These are phyloP conservation scores for Cercophora sp. DNA, from an alignment of 495 filamentous ascomycete genomes.

Conservation along the genomic window DNA sequence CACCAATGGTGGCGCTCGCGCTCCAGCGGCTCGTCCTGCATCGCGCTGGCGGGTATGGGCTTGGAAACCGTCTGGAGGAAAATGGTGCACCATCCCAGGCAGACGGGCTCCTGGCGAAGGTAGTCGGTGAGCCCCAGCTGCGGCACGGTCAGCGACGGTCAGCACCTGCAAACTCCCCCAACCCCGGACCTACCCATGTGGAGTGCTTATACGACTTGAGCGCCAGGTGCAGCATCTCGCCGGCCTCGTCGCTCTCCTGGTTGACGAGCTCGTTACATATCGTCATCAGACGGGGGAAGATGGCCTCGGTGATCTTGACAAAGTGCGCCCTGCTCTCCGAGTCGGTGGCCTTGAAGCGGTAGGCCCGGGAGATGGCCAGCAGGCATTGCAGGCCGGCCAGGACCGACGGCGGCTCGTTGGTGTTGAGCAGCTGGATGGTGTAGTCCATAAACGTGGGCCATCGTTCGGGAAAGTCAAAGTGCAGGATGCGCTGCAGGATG, in stretches of 20 bases:
- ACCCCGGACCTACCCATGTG: slow-evolving; percentile 72
- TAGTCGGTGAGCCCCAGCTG: slow-evolving; percentile 79
- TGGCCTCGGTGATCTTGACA: slow-evolving; percentile 86
- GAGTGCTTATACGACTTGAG: slow-evolving; percentile 97
- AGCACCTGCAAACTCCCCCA: not conserved
- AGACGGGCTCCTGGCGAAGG: slow-evolving; percentile 72
- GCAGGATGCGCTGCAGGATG: slow-evolving; percentile 89
- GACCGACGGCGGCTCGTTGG: slow-evolving; percentile 77
- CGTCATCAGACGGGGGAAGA: slow-evolving; percentile 83
- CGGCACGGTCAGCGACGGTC: slow-evolving; percentile 29
- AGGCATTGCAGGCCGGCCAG: slow-evolving; percentile 93
- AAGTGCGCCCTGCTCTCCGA: slow-evolving; percentile 79
- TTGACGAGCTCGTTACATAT: slow-evolving; percentile 86
- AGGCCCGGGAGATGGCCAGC: slow-evolving; percentile 86
- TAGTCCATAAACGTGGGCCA: slow-evolving; percentile 93
- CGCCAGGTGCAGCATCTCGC: slow-evolving; percentile 91
- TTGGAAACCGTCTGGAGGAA: slow-evolving; percentile 89
- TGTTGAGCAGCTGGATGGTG: slow-evolving; percentile 78
- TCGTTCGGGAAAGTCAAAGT: slow-evolving; percentile 87
- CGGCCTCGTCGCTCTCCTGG: slow-evolving; percentile 87
- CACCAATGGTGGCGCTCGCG: slow-evolving; percentile 95
- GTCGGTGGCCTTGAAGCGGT: slow-evolving; percentile 75
- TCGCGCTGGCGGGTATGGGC: slow-evolving; percentile 68
- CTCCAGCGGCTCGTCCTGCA: slow-evolving; percentile 79
- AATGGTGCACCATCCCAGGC: slow-evolving; percentile 91